Evolutionary conservation across 1,284 basidiomycete species (phyloP), one percentile per base, ranked within the genome.

Genomic region (Inonotus obliquus): DNA sequence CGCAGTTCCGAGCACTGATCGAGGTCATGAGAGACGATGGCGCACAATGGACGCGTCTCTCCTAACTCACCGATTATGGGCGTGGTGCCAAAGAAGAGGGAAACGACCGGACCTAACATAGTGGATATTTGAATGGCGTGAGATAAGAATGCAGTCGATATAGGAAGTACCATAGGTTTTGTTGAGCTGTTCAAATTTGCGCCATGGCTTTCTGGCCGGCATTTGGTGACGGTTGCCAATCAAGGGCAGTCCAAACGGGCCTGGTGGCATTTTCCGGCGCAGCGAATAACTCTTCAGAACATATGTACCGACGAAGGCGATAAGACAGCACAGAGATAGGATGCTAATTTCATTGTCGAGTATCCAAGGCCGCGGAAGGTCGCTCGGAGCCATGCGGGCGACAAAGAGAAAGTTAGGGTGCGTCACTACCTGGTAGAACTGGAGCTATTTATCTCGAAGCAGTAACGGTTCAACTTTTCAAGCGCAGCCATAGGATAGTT

Each of bases 21-120:
- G 19, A 47, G 35, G n/a, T n/a, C 9, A 44, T 3, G 35, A 21
- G 19, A 13, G 21, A 68, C 39, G 57, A 65, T 60, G 37, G 65
- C 60, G 57, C 45, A 19, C 7, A 44, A 35, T 64, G 1, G 17
- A 5, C 41, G 19, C 19, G 41, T 14, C 2, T 21, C 2, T 9
- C 41, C 19, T 44, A 6, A n/a, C 73, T 35, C 52, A 76, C 77
- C 72, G 21, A 82, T 76, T 2, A 80, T 79, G 4, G 80, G 79
- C 1, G 81, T 81, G 11, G 74, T 74, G 2, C 81, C 81, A 35
- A 85, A 71, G 65, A 81, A 79, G 4, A 87, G 74, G 17, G 79
- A 81, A 25, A 84, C 74, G 32, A 84, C 78, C 1, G 83, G 77
- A 1, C 81, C 83, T 73, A 70, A 11, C 5, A 52, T 4, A 35